Evolutionary conservation across 768 basidiomycete species (phyloP).

Genomic region (Nidularia sp.): DNA sequence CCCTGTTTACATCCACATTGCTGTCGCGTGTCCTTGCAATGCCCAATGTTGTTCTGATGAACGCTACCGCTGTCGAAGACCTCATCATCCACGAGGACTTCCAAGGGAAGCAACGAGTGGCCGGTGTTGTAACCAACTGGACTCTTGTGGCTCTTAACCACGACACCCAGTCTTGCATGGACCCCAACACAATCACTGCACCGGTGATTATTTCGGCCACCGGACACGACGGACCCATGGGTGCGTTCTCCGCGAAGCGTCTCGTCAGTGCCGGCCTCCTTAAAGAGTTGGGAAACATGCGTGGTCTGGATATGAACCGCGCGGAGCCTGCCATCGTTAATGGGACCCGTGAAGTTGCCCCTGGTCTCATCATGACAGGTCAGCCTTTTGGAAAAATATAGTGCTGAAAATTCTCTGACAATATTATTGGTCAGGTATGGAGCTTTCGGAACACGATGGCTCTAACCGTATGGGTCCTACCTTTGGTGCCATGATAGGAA

Average conservation of each 20-base stretch:
- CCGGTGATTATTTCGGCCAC: slow-evolving; percentile 70
- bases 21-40: slow-evolving; percentile 66
- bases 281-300: slow-evolving; percentile 76
- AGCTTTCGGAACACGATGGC: slow-evolving; percentile 78
- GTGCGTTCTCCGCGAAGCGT: slow-evolving; percentile 77
- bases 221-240: slow-evolving; percentile 78
- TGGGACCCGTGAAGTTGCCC: slow-evolving; percentile 70
- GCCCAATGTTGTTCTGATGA: slow-evolving; percentile 72
- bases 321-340: slow-evolving; percentile 83
- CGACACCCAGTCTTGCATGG: slow-evolving; percentile 76
- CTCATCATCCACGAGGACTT: slow-evolving; percentile 66
- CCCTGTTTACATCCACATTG: slow-evolving; percentile 75
- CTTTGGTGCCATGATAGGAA: slow-evolving; percentile 78
- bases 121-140: slow-evolving; percentile 52
- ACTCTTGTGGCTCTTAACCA: slow-evolving; percentile 54
- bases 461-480: slow-evolving; percentile 77
- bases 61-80: slow-evolving; percentile 80
- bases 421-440: slow-evolving; percentile 56
- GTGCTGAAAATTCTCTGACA: slow-evolving; percentile 1
- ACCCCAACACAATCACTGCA: slow-evolving; percentile 80
- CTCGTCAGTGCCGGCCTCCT: slow-evolving; percentile 71
- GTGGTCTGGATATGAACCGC: slow-evolving; percentile 75
- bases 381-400: slow-evolving; percentile 14
- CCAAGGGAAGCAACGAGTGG: slow-evolving; percentile 42
- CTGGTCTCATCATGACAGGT: slow-evolving; percentile 74